These are phyloP conservation scores for Vicia villosa DNA, from an alignment of 306 rosid species.

Conservation along the genomic window DNA sequence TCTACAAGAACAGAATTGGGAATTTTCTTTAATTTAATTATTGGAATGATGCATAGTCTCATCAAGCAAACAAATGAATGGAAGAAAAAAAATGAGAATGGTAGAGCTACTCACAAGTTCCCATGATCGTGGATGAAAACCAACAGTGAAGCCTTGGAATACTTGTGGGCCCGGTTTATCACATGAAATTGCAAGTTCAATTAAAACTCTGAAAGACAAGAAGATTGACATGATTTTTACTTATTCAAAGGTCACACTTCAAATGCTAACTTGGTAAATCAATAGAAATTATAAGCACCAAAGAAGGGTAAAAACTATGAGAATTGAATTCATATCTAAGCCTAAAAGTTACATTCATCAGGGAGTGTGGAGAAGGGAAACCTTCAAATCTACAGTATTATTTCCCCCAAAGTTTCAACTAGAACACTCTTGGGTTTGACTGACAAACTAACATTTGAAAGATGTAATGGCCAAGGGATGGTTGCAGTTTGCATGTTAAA, in stretches of 20 bases:
- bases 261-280: constrained; percentile 24
- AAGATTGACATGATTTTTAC: constrained; percentile 34
- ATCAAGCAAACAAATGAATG: constrained; percentile 17
- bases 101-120: constrained; percentile 72
- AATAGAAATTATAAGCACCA: constrained; percentile 25
- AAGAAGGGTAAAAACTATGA: background rate
- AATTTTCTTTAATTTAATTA: constrained; percentile 12
- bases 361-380: background rate
- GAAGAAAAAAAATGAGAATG: constrained; percentile 17
- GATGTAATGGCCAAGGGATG: constrained; percentile 15
- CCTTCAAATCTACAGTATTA: constrained; percentile 27
- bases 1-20: constrained; percentile 17
- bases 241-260: constrained; percentile 35
- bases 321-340: background rate
- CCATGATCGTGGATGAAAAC: constrained; percentile 97
- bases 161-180: constrained; percentile 75
- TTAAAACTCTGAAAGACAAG: constrained; percentile 64
- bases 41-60: constrained; percentile 12
- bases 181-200: constrained; percentile 79
- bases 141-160: constrained; percentile 90
- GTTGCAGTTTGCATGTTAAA: constrained; percentile 3
- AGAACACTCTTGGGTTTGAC: constrained; percentile 19
- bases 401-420: constrained; percentile 29
- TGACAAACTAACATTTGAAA: constrained; percentile 13
- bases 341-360: background rate